phyloP scores from a whole-genome alignment of 495 filamentous ascomycete genomes.

The Glutinoglossum americanum region DNA sequence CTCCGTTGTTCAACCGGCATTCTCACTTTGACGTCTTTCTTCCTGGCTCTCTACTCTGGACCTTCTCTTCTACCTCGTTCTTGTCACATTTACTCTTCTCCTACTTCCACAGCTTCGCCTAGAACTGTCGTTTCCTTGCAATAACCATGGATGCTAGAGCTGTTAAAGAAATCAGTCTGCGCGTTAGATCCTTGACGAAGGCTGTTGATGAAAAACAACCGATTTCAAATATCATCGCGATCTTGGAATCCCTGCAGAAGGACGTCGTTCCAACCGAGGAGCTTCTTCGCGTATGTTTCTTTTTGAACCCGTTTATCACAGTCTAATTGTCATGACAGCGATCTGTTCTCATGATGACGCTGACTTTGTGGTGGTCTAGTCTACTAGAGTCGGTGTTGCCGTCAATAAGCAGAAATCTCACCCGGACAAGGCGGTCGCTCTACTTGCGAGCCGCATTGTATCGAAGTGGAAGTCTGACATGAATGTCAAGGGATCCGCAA shows the following conservation, averaged over 20 bases:
- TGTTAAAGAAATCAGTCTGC: constrained; percentile 44
- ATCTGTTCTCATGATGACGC: neutral
- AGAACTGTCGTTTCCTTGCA: neutral
- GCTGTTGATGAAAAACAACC: constrained; percentile 47
- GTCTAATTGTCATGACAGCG: neutral
- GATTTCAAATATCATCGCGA: constrained; percentile 34
- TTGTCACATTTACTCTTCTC: neutral
- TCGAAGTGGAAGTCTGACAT: constrained; percentile 72
- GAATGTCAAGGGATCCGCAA: constrained; percentile 23
- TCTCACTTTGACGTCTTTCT: neutral
- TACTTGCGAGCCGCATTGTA: constrained; percentile 58
- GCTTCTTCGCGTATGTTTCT: constrained; percentile 40
- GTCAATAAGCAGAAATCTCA: constrained; percentile 66
- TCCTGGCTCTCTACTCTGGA: neutral
- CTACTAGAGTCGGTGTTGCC: constrained; percentile 76
- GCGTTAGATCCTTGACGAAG: constrained; percentile 55
- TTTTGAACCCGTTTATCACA: neutral
- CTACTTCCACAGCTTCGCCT: neutral
- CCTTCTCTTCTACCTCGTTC: neutral
- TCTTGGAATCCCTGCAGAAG: constrained; percentile 58
- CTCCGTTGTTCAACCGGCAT: neutral
- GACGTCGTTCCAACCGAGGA: constrained; percentile 73
- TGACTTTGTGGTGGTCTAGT: constrained; percentile 20
- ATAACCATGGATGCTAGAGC: constrained; percentile 39
- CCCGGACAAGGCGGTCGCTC: constrained; percentile 52